Percentiles rank a stretch among this genome's conserved stretches.
Conservation (phyloP, 768 basidiomycete genomes). For the Kwoniella newhampshirensis region DNA sequence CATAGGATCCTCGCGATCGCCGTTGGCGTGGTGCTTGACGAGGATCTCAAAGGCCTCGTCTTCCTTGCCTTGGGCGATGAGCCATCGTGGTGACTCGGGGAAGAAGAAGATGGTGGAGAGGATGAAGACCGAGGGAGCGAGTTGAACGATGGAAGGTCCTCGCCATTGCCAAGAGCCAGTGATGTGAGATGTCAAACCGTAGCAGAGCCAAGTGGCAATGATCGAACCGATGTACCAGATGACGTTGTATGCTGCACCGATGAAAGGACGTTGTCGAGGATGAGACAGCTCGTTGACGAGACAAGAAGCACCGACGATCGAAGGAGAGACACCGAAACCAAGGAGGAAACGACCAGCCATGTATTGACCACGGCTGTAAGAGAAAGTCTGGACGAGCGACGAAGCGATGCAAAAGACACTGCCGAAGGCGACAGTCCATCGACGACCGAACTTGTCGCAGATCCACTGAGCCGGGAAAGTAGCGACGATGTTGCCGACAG, state of each 20-base stretch:
- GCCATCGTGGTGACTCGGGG: slow-evolving; percentile 68
- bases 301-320: slow-evolving; percentile 74
- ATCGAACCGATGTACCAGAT: slow-evolving; percentile 75
- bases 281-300: slow-evolving; percentile 83
- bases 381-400: slow-evolving; percentile 57
- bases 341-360: slow-evolving; percentile 61
- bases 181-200: slow-evolving; percentile 39
- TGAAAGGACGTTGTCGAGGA: slow-evolving; percentile 73
- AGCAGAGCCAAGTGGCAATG: slow-evolving; percentile 44
- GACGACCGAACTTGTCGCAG: slow-evolving; percentile 59
- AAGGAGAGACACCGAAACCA: slow-evolving; percentile 60
- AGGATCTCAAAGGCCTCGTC: slow-evolving; percentile 29
- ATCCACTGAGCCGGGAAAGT: slow-evolving; percentile 61
- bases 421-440: slow-evolving; percentile 59
- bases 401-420: slow-evolving; percentile 60
- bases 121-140: slow-evolving; percentile 41
- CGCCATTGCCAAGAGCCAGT: slow-evolving; percentile 64
- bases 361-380: slow-evolving; percentile 55
- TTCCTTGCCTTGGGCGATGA: slow-evolving; percentile 56
- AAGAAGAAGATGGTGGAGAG: slow-evolving; percentile 53
- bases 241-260: slow-evolving; percentile 63
- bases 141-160: slow-evolving; percentile 47
- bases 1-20: slow-evolving; percentile 39
- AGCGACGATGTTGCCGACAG: slow-evolving; percentile 61
- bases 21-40: slow-evolving; percentile 40